Evolutionary conservation across 108 stramenopile species (phyloP).

Genomic region (Discostella pseudostelligera): DNA sequence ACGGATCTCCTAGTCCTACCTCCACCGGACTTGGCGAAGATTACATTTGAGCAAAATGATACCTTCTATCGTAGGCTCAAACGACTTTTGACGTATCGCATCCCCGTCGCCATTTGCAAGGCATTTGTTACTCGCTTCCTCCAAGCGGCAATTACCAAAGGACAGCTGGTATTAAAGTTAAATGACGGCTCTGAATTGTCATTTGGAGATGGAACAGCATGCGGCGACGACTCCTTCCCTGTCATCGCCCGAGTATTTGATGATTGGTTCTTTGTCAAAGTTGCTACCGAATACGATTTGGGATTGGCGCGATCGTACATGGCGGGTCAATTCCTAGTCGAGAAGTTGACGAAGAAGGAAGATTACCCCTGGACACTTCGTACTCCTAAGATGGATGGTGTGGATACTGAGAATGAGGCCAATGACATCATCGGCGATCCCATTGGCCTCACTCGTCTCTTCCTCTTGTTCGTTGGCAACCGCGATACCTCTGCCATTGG

Average conservation of each 20-base stretch:
- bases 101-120: slow-evolving; percentile 70
- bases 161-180: slow-evolving; percentile 58
- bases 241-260: slow-evolving; percentile 85
- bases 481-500: slow-evolving; percentile 59
- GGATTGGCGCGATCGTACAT: slow-evolving; percentile 90
- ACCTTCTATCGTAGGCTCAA: slow-evolving; percentile 36
- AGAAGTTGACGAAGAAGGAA: slow-evolving; percentile 52
- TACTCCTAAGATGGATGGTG: slow-evolving; percentile 35
- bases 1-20: slow-evolving; percentile 47
- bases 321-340: slow-evolving; percentile 86
- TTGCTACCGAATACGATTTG: slow-evolving; percentile 89
- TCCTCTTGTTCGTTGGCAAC: slow-evolving; percentile 87
- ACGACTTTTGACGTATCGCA: slow-evolving; percentile 50
- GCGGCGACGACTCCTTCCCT: slow-evolving; percentile 57
- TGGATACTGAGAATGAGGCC: slow-evolving; percentile 43
- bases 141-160: slow-evolving; percentile 58
- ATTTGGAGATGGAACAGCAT: slow-evolving; percentile 68
- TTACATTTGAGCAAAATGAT: slow-evolving; percentile 35
- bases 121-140: slow-evolving; percentile 64
- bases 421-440: slow-evolving; percentile 73
- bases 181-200: slow-evolving; percentile 69
- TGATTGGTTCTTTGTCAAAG: slow-evolving; percentile 92
- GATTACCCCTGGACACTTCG: slow-evolving; percentile 56
- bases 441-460: slow-evolving; percentile 75
- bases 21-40: slow-evolving; percentile 59